phyloP scores from a whole-genome alignment of 805 yeast genomes.

The Ogataea polymorpha region DNA sequence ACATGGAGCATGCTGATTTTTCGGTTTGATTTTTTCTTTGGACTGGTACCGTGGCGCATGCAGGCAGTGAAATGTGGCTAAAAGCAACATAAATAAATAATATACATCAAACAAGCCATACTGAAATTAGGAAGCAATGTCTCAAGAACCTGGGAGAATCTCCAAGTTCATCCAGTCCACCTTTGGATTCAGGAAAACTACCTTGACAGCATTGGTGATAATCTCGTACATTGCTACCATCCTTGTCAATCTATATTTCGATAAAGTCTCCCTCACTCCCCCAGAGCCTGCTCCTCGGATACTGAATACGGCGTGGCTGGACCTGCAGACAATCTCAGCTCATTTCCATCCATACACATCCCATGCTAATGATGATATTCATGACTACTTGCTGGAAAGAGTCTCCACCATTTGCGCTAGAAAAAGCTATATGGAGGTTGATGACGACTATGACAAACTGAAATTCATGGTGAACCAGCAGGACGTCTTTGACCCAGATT shows the following conservation, averaged over 20 bases:
- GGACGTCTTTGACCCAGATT: slow-evolving; percentile 45
- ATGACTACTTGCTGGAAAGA: slow-evolving; percentile 55
- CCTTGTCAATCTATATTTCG: slow-evolving; percentile 32
- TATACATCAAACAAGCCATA: background rate
- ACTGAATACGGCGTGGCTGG: slow-evolving; percentile 57
- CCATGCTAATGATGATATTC: slow-evolving; percentile 71
- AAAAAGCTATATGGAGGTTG: slow-evolving; percentile 35
- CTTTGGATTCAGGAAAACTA: slow-evolving; percentile 72
- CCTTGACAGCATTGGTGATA: slow-evolving; percentile 55
- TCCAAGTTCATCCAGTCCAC: slow-evolving; percentile 40
- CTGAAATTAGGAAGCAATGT: slow-evolving; percentile 4
- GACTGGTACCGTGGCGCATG: background rate
- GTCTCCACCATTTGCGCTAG: slow-evolving; percentile 34
- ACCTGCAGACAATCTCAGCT: slow-evolving; percentile 64
- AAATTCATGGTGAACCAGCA: slow-evolving; percentile 46
- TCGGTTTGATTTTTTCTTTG: background rate
- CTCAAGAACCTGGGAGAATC: slow-evolving; percentile 20
- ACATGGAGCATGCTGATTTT: slow-evolving; percentile 25
- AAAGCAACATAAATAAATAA: slow-evolving; percentile 1
- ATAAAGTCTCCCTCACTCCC: slow-evolving; percentile 38
- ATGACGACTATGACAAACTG: slow-evolving; percentile 38
- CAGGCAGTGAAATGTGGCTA: slow-evolving; percentile 9
- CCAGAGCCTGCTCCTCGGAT: slow-evolving; percentile 42
- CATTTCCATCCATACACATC: slow-evolving; percentile 78
- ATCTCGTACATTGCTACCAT: slow-evolving; percentile 44